These are phyloP conservation scores for Cucumis hystrix DNA, from an alignment of 306 rosid genomes.

Conservation along the genomic window DNA sequence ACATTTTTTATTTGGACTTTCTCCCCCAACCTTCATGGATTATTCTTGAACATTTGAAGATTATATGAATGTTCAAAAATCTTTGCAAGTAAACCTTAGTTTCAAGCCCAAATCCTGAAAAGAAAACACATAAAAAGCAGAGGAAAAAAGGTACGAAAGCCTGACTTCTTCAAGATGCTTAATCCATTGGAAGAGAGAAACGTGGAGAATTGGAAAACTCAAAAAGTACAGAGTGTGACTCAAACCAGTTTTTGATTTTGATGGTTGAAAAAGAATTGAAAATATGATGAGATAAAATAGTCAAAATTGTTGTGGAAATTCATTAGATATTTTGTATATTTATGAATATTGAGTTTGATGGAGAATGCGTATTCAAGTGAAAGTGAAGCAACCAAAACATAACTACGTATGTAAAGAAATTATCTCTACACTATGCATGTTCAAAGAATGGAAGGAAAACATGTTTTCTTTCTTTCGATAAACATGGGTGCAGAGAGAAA, in stretches of 20 bases:
- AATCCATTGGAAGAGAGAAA: neutral
- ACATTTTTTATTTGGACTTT: no score
- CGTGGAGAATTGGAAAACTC: slow-evolving; percentile 1
- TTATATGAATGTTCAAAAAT: neutral
- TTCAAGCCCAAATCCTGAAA: neutral
- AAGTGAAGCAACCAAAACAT: neutral
- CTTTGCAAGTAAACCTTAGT: neutral
- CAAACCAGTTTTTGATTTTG: neutral
- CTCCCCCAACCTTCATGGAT: neutral
- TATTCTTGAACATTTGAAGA: neutral
- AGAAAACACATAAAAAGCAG: neutral
- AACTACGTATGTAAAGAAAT: neutral
- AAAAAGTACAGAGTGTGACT: neutral
- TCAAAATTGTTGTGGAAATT: neutral
- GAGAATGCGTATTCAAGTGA: neutral
- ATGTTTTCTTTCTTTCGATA: no score
- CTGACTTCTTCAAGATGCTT: neutral
- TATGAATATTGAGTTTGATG: neutral
- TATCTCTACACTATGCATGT: neutral
- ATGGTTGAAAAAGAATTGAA: neutral
- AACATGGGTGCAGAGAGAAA: neutral
- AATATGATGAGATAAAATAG: neutral
- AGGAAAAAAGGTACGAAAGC: neutral
- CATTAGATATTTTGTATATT: neutral
- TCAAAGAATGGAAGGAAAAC: neutral